Percentiles rank a stretch among this genome's conserved stretches.
phyloP scores from a whole-genome alignment of 2,329 filamentous ascomycete genomes.

The Fusarium compactum region DNA sequence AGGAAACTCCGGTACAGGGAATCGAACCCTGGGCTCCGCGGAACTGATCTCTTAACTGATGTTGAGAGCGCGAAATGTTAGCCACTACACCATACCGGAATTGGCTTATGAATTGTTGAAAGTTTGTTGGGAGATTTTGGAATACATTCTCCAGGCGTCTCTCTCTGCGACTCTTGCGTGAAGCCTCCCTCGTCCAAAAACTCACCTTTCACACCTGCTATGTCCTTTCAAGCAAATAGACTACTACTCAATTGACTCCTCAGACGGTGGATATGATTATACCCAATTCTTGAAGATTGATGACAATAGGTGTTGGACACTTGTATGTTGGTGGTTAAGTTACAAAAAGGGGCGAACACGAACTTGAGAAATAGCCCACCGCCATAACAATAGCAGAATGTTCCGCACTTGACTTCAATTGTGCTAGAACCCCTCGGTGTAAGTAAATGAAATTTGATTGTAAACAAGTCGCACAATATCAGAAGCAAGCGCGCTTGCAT shows the following conservation, averaged over 20 bases:
- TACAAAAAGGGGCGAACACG: background rate
- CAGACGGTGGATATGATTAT: rapidly evolving
- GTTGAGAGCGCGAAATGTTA: slow-evolving; percentile 52
- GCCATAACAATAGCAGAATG: background rate
- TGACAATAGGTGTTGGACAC: background rate
- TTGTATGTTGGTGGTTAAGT: background rate
- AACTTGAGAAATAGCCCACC: background rate
- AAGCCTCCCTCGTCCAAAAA: background rate
- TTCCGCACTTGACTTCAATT: background rate
- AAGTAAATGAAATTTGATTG: background rate
- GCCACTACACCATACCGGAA: slow-evolving; percentile 52
- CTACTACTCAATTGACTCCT: background rate
- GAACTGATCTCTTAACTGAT: slow-evolving; percentile 36
- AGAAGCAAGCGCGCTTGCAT: background rate
- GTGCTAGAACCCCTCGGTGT: background rate
- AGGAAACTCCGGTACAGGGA: slow-evolving; percentile 44
- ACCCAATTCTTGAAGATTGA: rapidly evolving
- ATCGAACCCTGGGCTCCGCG: slow-evolving; percentile 48
- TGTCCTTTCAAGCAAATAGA: rapidly evolving
- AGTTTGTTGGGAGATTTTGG: too few species aligned
- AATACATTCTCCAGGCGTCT: background rate
- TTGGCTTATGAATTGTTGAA: background rate
- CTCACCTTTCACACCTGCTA: background rate
- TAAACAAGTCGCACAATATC: rapidly evolving
- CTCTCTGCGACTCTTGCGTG: background rate